Percentiles rank a stretch among this genome's conserved stretches.
Conservation (phyloP, 257 asterid species). For the Solanum peruvianum region DNA sequence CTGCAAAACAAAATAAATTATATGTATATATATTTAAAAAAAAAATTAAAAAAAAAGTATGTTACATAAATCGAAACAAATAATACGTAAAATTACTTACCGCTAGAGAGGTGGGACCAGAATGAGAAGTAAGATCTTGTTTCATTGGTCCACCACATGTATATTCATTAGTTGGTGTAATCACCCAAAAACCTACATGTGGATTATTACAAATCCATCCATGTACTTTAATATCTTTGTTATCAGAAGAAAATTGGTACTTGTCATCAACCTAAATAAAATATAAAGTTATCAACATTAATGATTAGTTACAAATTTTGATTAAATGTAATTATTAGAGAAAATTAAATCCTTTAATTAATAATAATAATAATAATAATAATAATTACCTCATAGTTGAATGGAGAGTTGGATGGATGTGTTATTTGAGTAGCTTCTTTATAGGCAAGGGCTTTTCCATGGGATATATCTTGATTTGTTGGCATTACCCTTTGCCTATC, state of each 20-base stretch:
- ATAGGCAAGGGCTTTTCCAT: slow-evolving; percentile 25
- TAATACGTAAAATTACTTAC: neutral
- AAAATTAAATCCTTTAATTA: neutral
- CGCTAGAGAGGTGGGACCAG: slow-evolving; percentile 11
- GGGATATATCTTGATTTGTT: slow-evolving; percentile 14
- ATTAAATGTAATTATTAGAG: neutral
- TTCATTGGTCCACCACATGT: slow-evolving; percentile 17
- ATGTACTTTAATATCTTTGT: slow-evolving; percentile 10
- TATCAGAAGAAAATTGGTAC: slow-evolving; percentile 13
- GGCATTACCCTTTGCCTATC: slow-evolving; percentile 48
- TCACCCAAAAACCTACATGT: slow-evolving; percentile 22
- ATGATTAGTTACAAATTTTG: too few relatives aligned
- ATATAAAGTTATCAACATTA: neutral
- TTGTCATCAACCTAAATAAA: slow-evolving; percentile 31
- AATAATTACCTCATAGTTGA: slow-evolving; percentile 18
- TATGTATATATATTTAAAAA: neutral
- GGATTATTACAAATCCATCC: slow-evolving; percentile 20
- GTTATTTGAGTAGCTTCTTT: slow-evolving; percentile 42
- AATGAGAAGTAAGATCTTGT: slow-evolving; percentile 31
- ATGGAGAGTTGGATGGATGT: slow-evolving; percentile 14
- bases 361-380: too few relatives aligned
- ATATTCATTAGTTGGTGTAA: slow-evolving; percentile 21
- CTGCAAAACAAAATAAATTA: slow-evolving; percentile 16
- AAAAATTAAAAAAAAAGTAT: neutral
- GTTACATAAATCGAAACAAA: neutral